Evolutionary conservation across 2,329 filamentous ascomycete genomes (phyloP), one percentile per base, ranked within the genome.

Genomic region (Xylariaceae sp.): DNA sequence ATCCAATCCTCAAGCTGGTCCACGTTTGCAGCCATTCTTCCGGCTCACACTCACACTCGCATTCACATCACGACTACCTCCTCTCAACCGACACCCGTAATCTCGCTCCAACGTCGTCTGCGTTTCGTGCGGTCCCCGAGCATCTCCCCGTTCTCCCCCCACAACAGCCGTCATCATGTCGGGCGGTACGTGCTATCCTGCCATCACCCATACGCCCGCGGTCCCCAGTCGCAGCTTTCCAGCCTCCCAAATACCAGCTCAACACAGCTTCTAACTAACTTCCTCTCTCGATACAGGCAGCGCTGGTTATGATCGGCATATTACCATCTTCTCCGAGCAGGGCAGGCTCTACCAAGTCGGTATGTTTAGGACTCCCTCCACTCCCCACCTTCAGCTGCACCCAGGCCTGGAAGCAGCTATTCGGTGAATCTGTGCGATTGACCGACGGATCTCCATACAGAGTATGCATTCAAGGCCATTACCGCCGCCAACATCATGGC

Each of bases 401-500:
- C 4, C 22, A 28, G 4, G 4, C 22, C 7, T 28, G 48, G 17
- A 33, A 46, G 43, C 42, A 54, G 55, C 51, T 47, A 47, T 58
- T 49, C 57, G 53, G 50, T 40, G 14, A 45, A 6, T 34, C n/a
- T n/a, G n/a, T 45, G 48, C 43, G 44, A 58, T 62, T 68, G 54
- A 70, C 57, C 7, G 43, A 54, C 31, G 44, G 34, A 51, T 51
- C 57, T 48, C 47, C 16, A 39, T 60, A 64, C 71, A 97, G 94
- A 99, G 82, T 99, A 99, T 93, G 94, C 94, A 66, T 99, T 99
- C 86, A 99, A 99, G 80, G 94, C 94, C 54, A 99, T 99, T 76
- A 99, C 94, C 64, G 93, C 94, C 56, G 94, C 94, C 64, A 97
- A 97, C 75, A 97, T 99, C 78, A 99, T 96, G 81, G 94, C 94